Evolutionary conservation across 768 basidiomycete genomes (phyloP).

Genomic region (Agrocybe praecox): DNA sequence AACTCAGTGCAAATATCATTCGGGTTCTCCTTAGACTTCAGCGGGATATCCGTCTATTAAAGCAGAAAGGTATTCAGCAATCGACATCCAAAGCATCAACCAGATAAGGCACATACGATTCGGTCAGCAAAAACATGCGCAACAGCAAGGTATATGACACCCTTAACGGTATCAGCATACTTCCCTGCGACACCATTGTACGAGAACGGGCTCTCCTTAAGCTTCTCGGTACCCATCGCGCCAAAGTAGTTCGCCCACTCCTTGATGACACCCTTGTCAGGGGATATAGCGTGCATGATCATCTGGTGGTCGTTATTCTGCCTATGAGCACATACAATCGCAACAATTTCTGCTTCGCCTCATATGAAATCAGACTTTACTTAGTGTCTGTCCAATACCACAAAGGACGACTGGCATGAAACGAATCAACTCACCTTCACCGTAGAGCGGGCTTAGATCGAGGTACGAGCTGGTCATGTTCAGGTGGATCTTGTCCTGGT

Average conservation of each 20-base stretch:
- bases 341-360: slow-evolving; percentile 31
- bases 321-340: slow-evolving; percentile 15
- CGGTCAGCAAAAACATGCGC: slow-evolving; percentile 39
- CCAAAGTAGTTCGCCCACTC: slow-evolving; percentile 32
- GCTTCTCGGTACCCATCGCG: slow-evolving; percentile 25
- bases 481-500: slow-evolving; percentile 39
- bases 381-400: slow-evolving; percentile 28
- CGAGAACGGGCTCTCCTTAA: slow-evolving; percentile 29
- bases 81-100: not conserved
- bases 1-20: slow-evolving; percentile 45
- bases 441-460: slow-evolving; percentile 59
- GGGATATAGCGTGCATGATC: slow-evolving; percentile 37
- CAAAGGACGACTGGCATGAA: not conserved
- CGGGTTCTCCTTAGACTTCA: slow-evolving; percentile 49
- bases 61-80: not conserved
- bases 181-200: slow-evolving; percentile 30
- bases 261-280: slow-evolving; percentile 27
- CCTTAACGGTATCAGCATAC: slow-evolving; percentile 48
- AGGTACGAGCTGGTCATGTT: slow-evolving; percentile 60
- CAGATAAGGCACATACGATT: slow-evolving; percentile 6
- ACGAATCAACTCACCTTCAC: slow-evolving; percentile 35
- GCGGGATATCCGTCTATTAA: slow-evolving; percentile 40
- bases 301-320: slow-evolving; percentile 32
- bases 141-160: slow-evolving; percentile 47
- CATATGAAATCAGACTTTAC: slow-evolving; percentile 41